Evolutionary conservation across 371 early-diverging fungal species (phyloP).

Genomic region (Paraphysoderma sedebokerense): DNA sequence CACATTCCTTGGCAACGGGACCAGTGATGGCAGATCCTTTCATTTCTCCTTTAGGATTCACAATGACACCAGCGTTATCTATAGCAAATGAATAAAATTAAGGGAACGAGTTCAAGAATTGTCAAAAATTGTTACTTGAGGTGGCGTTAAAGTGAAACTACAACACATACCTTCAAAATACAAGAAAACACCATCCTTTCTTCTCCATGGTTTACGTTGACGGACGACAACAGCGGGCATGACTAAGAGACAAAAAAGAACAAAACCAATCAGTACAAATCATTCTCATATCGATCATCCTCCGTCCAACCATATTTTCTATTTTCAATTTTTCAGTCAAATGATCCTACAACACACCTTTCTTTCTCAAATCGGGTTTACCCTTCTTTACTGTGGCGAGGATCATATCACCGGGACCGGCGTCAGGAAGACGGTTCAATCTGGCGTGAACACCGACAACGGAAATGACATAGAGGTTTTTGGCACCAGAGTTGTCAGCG

Average conservation of each 20-base stretch:
- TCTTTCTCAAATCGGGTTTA: conserved; percentile 99
- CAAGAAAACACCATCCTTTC: conserved; percentile 98
- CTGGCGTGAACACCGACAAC: conserved; percentile 94
- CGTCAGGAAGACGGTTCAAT: conserved; percentile 97
- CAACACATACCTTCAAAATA: conserved; percentile 75
- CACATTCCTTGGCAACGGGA: conserved; percentile 99
- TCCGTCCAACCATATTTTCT: neutral
- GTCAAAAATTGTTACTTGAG: neutral
- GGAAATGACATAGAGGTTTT: conserved; percentile 98
- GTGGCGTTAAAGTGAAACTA: neutral
- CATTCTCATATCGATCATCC: neutral
- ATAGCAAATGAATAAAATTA: conserved; percentile 1
- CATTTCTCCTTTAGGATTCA: conserved; percentile 99
- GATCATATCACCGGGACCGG: conserved; percentile 99
- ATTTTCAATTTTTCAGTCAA: neutral
- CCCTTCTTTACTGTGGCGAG: conserved; percentile 99
- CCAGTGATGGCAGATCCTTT: conserved; percentile 99
- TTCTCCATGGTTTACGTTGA: conserved; percentile 99
- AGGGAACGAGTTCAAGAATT: neutral
- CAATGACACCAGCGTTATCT: conserved; percentile 95
- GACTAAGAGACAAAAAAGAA: conserved; percentile 30
- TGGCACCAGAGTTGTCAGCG: conserved; percentile 99
- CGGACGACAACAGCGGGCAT: conserved; percentile 98
- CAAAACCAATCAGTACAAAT: neutral
- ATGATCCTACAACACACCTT: conserved; percentile 38